These are phyloP conservation scores for Coccinonectria pachysandricola DNA, from an alignment of 2,329 filamentous ascomycete species.

Conservation along the genomic window DNA sequence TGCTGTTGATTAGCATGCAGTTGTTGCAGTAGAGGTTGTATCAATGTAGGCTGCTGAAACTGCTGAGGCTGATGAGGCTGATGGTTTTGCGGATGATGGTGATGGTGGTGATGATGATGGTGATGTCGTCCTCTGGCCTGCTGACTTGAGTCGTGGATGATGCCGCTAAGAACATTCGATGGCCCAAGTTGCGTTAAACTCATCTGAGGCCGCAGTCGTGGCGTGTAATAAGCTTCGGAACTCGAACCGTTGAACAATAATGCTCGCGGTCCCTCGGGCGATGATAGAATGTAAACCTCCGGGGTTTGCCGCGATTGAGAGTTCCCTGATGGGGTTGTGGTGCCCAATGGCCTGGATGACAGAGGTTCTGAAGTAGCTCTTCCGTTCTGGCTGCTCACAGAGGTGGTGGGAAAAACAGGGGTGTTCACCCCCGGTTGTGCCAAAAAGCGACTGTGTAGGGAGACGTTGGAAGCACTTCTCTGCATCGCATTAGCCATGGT, in stretches of 20 bases:
- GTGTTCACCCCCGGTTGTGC: constrained; percentile 33
- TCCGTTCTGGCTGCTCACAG: too few relatives aligned
- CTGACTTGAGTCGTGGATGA: constrained; percentile 9
- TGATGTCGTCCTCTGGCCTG: constrained; percentile 15
- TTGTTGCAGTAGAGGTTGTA: constrained; percentile 2
- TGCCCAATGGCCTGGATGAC: constrained; percentile 21
- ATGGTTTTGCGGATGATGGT: constrained; percentile 10
- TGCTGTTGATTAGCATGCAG: constrained; percentile 8
- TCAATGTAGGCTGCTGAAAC: not conserved
- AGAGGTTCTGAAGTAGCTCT: constrained; percentile 36
- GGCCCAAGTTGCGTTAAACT: constrained; percentile 20
- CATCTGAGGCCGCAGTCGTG: constrained; percentile 22
- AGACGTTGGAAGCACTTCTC: constrained; percentile 37
- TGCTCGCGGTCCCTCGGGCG: constrained; percentile 48
- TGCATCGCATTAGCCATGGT: constrained; percentile 42
- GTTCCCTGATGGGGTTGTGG: constrained; percentile 15
- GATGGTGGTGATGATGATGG: constrained; percentile 16
- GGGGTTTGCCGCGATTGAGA: constrained; percentile 23
- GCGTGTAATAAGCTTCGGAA: constrained; percentile 42
- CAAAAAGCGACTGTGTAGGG: constrained; percentile 26
- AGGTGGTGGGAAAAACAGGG: constrained; percentile 25
- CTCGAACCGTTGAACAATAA: constrained; percentile 42
- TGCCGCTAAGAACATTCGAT: constrained; percentile 6
- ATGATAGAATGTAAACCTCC: constrained; percentile 51
- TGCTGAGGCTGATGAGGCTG: constrained; percentile 7